Conservation (phyloP, 306 rosid species). For the Phaseolus lunatus region DNA sequence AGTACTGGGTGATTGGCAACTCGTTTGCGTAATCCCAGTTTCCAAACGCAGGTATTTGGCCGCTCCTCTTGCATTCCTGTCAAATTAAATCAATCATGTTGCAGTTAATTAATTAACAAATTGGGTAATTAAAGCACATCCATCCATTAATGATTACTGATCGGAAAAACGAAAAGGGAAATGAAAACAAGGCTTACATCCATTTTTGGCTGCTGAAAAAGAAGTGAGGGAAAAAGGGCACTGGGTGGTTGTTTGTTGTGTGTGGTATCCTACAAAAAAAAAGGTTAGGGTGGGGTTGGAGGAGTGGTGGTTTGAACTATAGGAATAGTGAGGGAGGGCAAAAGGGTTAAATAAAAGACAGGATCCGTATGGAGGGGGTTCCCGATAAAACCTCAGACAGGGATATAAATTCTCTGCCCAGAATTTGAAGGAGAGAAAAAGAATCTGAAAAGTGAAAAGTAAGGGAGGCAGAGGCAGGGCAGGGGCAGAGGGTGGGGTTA, state of each 20-base stretch:
- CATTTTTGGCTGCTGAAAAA: conserved; percentile 24
- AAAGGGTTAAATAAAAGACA: conserved; percentile 10
- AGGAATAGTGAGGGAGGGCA: background rate
- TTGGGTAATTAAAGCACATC: background rate
- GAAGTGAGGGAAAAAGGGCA: background rate
- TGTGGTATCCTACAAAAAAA: background rate
- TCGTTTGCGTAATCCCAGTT: conserved; percentile 89
- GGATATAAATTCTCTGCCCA: conserved; percentile 51
- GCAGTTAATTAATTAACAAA: background rate
- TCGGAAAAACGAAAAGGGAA: background rate
- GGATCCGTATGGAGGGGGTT: background rate
- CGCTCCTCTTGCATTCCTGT: conserved; percentile 71
- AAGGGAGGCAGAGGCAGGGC: background rate
- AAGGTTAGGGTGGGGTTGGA: conserved; percentile 10
- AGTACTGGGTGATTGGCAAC: conserved; percentile 90
- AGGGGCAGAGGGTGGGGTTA: background rate
- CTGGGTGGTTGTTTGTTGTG: background rate
- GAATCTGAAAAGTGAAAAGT: conserved; percentile 43
- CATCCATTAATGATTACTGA: background rate
- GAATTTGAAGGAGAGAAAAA: background rate
- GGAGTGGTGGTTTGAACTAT: background rate
- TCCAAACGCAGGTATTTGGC: conserved; percentile 88
- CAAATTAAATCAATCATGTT: background rate
- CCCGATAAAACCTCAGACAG: conserved; percentile 43
- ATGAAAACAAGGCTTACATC: conserved; percentile 41